Evolutionary conservation across 768 basidiomycete species (phyloP).

Genomic region (Auriscalpium orientale): DNA sequence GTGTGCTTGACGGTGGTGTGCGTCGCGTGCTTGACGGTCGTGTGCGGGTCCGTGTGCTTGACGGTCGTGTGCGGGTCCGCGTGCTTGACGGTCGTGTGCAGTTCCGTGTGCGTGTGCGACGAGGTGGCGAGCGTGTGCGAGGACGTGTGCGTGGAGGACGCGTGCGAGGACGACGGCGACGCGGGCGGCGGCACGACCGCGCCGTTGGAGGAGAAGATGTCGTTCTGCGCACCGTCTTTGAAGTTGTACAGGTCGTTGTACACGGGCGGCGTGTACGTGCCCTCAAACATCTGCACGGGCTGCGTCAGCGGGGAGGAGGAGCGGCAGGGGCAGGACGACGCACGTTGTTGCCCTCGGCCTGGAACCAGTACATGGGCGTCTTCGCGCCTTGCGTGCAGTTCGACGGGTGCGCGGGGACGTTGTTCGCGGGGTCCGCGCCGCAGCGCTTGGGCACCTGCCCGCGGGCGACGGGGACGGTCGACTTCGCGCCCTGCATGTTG

Average conservation of each 20-base stretch:
- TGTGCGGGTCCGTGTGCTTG: no score
- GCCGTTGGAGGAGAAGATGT: slow-evolving; percentile 27
- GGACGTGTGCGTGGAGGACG: background rate
- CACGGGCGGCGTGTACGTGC: slow-evolving; percentile 20
- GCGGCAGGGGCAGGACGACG: slow-evolving; percentile 5
- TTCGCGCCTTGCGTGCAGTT: slow-evolving; percentile 36
- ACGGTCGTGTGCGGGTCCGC: no score
- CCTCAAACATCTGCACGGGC: slow-evolving; percentile 25
- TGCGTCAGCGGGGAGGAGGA: background rate
- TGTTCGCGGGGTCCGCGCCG: slow-evolving; percentile 23
- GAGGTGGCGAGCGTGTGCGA: background rate
- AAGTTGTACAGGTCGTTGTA: slow-evolving; percentile 36
- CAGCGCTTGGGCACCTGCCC: slow-evolving; percentile 29
- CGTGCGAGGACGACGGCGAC: background rate
- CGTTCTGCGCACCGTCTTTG: slow-evolving; percentile 35
- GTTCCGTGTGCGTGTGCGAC: no score
- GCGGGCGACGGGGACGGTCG: slow-evolving; percentile 23
- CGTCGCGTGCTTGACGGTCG: no score
- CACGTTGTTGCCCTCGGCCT: slow-evolving; percentile 33
- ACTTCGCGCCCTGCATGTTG: slow-evolving; percentile 25
- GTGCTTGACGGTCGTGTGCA: no score
- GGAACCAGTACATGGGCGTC: slow-evolving; percentile 34
- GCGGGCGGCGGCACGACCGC: background rate
- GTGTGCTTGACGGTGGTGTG: no score
- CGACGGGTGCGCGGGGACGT: slow-evolving; percentile 15